These are phyloP conservation scores for Xylariaceae sp. DNA, from an alignment of 2,329 filamentous ascomycete genomes.

Conservation along the genomic window DNA sequence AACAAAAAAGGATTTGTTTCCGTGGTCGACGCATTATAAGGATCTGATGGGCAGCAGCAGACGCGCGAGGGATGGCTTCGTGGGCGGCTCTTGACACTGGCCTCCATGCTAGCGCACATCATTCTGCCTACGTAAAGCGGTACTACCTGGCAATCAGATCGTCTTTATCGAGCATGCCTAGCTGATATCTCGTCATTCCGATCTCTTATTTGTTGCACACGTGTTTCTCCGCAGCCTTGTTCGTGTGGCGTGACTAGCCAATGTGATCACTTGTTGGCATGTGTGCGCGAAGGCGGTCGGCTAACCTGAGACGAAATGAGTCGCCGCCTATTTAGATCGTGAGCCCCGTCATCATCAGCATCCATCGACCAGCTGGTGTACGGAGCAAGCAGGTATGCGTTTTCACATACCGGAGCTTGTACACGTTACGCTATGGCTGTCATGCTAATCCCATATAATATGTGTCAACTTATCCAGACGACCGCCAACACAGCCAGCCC, in stretches of 20 bases:
- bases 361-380: background rate
- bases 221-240: background rate
- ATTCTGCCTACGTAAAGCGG: background rate
- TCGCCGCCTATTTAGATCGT: background rate
- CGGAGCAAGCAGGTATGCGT: no score
- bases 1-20: no score
- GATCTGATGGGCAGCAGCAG: background rate
- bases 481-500: no score
- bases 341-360: background rate
- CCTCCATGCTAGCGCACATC: background rate
- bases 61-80: background rate
- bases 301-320: background rate
- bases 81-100: background rate
- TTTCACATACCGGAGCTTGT: no score
- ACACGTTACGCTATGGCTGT: no score
- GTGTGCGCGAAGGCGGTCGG: background rate
- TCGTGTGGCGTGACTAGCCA: background rate
- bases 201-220: background rate
- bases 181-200: background rate
- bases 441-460: no score
- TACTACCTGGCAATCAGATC: background rate
- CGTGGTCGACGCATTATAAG: background rate
- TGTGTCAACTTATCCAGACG: no score
- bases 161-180: background rate
- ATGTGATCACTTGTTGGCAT: background rate